Evolutionary conservation across 2,329 filamentous ascomycete species (phyloP), one percentile per base, ranked within the genome.

Genomic region (Paecilomyces dactylethromorphus): DNA sequence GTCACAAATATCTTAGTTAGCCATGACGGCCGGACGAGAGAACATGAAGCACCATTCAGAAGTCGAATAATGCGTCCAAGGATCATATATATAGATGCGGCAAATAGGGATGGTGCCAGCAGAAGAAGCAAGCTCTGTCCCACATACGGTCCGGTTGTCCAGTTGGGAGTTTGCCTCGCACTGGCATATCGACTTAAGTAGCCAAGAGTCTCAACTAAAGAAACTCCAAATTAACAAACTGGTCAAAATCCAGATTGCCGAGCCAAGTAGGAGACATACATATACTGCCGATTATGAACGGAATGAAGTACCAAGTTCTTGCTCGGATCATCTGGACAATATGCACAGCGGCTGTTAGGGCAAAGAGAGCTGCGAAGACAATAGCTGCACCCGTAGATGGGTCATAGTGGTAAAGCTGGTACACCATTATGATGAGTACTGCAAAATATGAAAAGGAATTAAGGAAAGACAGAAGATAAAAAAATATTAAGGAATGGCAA

Each of bases 51-150:
- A 3, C 58, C 66, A n/a, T 63, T 39, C 1, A 67, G 58, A 8
- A 54, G 29, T 26, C 64, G 50, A 22, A 71, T 66, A n/a, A 71
- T 51, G 13, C 68, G 62, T 1, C 69, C 69, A 0, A 71, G 60
- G 3, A 63, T 63, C 69, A 72, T 71, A 56, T 71, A 72, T 21
- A 72, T 66, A 1, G 64, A 67, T 8, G 69, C 69, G 3, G 69
- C 68, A 52, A 70, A 67, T 10, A 71, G 63, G 0, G 68, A 63
- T 2, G 69, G 69, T 0, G 66, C 69, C n/a, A 71, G 13, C 35
- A 45, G 35, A 13, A 45, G 35, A 18, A 45, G 35, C 35, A 45
- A 5, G 5, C 13, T 15, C 18, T 45, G 35, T 18, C 13, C 18
- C 2, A 45, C 18, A 18, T 45, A 45, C 3, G 35, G 35, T 15